phyloP scores from a whole-genome alignment of 1,284 basidiomycete genomes.

The Cutaneotrichosporon sp. region DNA sequence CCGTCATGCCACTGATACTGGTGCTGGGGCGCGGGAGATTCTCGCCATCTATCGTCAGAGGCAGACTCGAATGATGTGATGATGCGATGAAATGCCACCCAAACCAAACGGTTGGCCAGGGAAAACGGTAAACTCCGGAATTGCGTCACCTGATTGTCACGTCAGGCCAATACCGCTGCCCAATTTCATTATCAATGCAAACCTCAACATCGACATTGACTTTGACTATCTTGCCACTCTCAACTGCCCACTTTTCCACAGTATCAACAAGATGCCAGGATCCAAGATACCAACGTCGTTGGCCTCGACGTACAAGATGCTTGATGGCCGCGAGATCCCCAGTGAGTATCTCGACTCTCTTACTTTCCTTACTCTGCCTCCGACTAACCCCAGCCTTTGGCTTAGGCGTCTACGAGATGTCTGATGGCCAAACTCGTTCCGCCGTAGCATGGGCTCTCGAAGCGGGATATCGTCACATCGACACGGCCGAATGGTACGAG shows the following conservation, averaged over 20 bases:
- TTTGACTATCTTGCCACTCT: too few relatives aligned
- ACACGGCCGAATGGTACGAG: conserved; percentile 61
- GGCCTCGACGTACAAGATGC: conserved; percentile 52
- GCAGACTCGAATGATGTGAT: too few relatives aligned
- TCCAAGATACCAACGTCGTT: background rate
- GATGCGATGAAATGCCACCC: too few relatives aligned
- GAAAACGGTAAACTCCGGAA: too few relatives aligned
- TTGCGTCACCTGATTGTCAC: too few relatives aligned
- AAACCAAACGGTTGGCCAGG: too few relatives aligned
- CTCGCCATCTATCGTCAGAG: too few relatives aligned
- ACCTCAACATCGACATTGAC: too few relatives aligned
- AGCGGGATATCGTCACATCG: conserved; percentile 67
- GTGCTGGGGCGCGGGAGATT: too few relatives aligned
- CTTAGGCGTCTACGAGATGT: conserved; percentile 67
- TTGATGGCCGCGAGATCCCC: conserved; percentile 65
- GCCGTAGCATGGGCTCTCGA: conserved; percentile 65
- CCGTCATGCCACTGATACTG: too few relatives aligned
- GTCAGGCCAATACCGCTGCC: too few relatives aligned
- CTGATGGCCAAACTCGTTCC: conserved; percentile 60
- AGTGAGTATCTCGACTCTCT: conserved; percentile 8
- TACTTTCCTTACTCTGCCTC: background rate
- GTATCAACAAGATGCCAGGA: background rate
- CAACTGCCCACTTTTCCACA: background rate
- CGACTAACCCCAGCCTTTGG: conserved; percentile 60
- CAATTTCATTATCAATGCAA: too few relatives aligned